Base-by-base conservation (phyloP, 2,329 filamentous ascomycete genomes). In the Colletotrichum zoysiae region DNA sequence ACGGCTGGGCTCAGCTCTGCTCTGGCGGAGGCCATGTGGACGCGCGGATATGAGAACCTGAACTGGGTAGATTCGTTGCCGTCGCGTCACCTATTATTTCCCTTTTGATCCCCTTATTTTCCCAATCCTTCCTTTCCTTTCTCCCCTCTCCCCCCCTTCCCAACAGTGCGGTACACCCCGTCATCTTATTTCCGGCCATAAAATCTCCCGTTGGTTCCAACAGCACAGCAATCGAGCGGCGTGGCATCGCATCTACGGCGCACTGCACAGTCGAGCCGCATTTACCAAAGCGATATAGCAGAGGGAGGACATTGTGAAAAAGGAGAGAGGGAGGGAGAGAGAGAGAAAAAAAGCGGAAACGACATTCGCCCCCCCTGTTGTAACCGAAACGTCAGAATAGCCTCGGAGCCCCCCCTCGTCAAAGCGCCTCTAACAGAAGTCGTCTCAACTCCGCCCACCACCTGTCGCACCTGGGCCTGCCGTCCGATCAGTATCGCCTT, bases 391-490 rank as follows among this genome's bases (percentile, higher is more conserved):
- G 77, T 74, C 78, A 78, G 73, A 75, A 77, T 77, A 77, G 77
- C 77, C 76, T 76, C 75, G 75, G 74, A 70, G 65, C 76, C 78
- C 81, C 76, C 78, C 81, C 79, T 78, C 76, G 79, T 80, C 82
- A 79, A 82, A 81, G 81, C 82, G 78, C 79, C 82, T 84, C 82
- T 83, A 81, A 85, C 84, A 81, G 68, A 70, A 70, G 76, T 78
- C 81, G 84, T 85, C 83, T 85, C 84, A 83, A 82, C 79, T 77
- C 73, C 58, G 74, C 74, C 76, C 76, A 75, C 73, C 73, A 64
- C 70, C 75, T 75, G 68, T 74, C 74, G 76, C 76, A 76, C 73
- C 71, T 74, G 74, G 71, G 70, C 75, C 74, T 76, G 75, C 75
- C 76, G 69, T 80, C 78, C 77, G 77, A 74, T 70, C 55, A 75